Conservation (phyloP, 108 stramenopile genomes). For the Skeletonema grethae region DNA sequence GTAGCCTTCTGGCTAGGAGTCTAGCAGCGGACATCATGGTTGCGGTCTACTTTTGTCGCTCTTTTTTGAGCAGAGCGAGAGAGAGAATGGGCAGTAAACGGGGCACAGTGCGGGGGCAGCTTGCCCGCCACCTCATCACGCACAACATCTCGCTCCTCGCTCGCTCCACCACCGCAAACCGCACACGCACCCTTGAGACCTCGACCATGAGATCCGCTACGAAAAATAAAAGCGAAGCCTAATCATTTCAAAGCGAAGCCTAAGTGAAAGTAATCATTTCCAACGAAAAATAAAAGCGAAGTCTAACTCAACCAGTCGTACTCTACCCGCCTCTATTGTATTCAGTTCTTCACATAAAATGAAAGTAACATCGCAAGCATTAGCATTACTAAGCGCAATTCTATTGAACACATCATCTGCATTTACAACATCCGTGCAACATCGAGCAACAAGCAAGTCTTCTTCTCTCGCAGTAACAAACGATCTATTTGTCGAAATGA, state of each 20-base stretch:
- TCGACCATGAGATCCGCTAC: slow-evolving; percentile 6
- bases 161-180: background rate
- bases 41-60: background rate
- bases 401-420: slow-evolving; percentile 5
- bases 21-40: slow-evolving; percentile 46
- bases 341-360: background rate
- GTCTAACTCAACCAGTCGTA: background rate
- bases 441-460: background rate
- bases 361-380: slow-evolving; percentile 7
- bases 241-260: no score
- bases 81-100: background rate
- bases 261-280: no score
- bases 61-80: background rate
- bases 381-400: slow-evolving; percentile 3
- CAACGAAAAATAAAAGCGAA: background rate
- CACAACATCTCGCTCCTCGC: no score
- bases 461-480: slow-evolving; percentile 8
- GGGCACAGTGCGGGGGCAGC: background rate
- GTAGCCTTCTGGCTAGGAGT: slow-evolving; percentile 21
- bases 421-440: background rate
- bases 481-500: slow-evolving; percentile 5
- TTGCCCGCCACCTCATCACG: no score
- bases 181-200: no score
- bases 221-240: background rate
- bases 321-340: background rate